Conservation (phyloP, 1,284 basidiomycete species). For the Cutaneotrichosporon dermatis region DNA sequence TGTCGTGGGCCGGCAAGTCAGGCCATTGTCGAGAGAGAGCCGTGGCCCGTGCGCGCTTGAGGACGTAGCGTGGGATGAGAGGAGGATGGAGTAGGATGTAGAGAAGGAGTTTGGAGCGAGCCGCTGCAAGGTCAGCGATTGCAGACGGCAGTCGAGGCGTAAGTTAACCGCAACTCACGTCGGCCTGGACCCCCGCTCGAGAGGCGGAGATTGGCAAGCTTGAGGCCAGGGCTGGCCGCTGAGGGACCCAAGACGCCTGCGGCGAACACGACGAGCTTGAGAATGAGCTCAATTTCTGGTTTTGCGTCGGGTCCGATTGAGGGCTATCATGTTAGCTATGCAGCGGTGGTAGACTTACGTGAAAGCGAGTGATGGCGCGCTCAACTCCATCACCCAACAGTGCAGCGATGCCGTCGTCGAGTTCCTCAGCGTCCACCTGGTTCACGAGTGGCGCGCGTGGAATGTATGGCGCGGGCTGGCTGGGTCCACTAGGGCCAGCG, state of each 20-base stretch:
- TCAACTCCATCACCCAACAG: constrained; percentile 78
- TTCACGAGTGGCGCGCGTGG: constrained; percentile 68
- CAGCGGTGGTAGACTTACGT: constrained; percentile 54
- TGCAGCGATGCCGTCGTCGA: constrained; percentile 83
- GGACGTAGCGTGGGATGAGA: constrained; percentile 71
- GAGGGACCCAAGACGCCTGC: constrained; percentile 78
- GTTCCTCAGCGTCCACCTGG: constrained; percentile 85
- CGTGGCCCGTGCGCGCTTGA: constrained; percentile 65
- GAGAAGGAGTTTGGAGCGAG: constrained; percentile 57
- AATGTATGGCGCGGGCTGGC: constrained; percentile 7
- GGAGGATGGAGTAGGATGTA: constrained; percentile 65
- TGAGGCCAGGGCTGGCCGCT: constrained; percentile 78
- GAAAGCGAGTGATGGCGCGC: constrained; percentile 65
- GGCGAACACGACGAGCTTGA: constrained; percentile 76
- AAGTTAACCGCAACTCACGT: constrained; percentile 4
- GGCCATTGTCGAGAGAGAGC: constrained; percentile 84
- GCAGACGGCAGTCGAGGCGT: neutral
- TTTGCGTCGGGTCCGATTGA: constrained; percentile 65
- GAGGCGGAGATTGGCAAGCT: constrained; percentile 72
- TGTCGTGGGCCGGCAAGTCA: constrained; percentile 73
- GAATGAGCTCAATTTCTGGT: constrained; percentile 72
- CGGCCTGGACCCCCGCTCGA: constrained; percentile 3
- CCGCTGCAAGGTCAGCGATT: constrained; percentile 15
- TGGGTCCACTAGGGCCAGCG: neutral
- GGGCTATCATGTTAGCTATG: constrained; percentile 50